A percentile compares a stretch with the other conserved stretches of the same genome.
These are phyloP conservation scores for Penicillium glabrum DNA, from an alignment of 2,329 filamentous ascomycete species.

Conservation along the genomic window DNA sequence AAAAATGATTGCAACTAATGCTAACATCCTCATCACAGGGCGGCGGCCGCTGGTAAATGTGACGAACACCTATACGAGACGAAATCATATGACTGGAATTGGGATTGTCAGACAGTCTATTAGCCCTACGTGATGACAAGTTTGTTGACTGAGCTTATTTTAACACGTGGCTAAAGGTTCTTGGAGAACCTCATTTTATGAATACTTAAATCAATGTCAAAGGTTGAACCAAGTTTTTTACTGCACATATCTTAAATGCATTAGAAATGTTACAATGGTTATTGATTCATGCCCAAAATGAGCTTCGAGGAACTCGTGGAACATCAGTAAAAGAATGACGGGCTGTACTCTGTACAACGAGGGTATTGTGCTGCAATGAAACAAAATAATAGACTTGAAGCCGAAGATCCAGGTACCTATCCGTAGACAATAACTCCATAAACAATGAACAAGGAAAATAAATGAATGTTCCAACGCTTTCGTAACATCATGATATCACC, in stretches of 20 bases:
- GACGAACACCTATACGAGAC: not conserved
- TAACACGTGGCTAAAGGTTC: not conserved
- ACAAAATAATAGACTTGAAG: not conserved
- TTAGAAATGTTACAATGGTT: not conserved
- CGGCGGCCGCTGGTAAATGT: conserved; percentile 4
- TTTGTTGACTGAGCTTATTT: not conserved
- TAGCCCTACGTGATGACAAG: not conserved
- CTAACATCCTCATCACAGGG: not conserved
- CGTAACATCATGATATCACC: conserved; percentile 6
- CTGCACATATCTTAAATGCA: not conserved
- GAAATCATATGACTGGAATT: not conserved
- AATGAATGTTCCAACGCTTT: conserved; percentile 8
- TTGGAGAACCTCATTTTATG: not conserved
- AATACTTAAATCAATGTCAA: not conserved
- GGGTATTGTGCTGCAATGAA: not conserved
- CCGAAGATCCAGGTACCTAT: not conserved
- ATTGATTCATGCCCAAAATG: not conserved
- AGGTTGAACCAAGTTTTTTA: not conserved
- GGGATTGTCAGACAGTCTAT: not conserved
- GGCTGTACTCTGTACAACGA: not conserved
- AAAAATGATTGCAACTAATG: not conserved
- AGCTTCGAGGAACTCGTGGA: not conserved
- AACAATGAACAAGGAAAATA: not conserved
- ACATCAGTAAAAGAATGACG: not conserved
- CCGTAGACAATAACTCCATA: not conserved